These are phyloP conservation scores for Heliamphora ciliata DNA, from an alignment of 179 eudicot genomes.

Conservation along the genomic window DNA sequence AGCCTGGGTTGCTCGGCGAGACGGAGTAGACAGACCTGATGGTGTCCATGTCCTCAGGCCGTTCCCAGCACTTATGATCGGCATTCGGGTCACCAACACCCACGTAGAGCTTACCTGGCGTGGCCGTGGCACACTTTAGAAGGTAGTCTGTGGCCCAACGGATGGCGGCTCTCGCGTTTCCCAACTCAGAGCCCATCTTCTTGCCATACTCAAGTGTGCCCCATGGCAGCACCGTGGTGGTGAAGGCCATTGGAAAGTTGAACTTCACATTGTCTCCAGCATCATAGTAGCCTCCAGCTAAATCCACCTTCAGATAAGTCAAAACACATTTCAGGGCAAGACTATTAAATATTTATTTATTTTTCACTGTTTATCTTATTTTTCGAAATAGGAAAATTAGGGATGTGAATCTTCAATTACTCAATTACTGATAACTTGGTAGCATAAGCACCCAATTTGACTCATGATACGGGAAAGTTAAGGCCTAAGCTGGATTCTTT, in stretches of 20 bases:
- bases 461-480: too few relatives aligned
- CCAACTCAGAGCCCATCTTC: constrained; percentile 48
- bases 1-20: constrained; percentile 56
- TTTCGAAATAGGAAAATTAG: not conserved
- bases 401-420: not conserved
- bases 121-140: constrained; percentile 51
- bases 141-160: constrained; percentile 85
- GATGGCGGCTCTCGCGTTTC: constrained; percentile 46
- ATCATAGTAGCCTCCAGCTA: constrained; percentile 82
- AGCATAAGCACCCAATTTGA: not conserved
- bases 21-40: constrained; percentile 46
- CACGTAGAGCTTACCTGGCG: constrained; percentile 53
- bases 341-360: too few relatives aligned
- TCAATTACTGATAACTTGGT: not conserved
- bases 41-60: constrained; percentile 96
- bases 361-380: too few relatives aligned
- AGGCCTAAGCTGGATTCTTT: too few relatives aligned
- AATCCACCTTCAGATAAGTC: constrained; percentile 44
- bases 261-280: constrained; percentile 90
- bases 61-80: constrained; percentile 83
- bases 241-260: constrained; percentile 83
- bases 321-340: not conserved
- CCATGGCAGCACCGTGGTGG: constrained; percentile 80
- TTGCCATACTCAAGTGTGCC: constrained; percentile 58
- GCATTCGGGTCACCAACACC: constrained; percentile 70